A percentile compares a stretch with the other conserved stretches of the same genome.
Conservation (phyloP, 1,139 yeast species). For the Sugiyamaella neomexicana region DNA sequence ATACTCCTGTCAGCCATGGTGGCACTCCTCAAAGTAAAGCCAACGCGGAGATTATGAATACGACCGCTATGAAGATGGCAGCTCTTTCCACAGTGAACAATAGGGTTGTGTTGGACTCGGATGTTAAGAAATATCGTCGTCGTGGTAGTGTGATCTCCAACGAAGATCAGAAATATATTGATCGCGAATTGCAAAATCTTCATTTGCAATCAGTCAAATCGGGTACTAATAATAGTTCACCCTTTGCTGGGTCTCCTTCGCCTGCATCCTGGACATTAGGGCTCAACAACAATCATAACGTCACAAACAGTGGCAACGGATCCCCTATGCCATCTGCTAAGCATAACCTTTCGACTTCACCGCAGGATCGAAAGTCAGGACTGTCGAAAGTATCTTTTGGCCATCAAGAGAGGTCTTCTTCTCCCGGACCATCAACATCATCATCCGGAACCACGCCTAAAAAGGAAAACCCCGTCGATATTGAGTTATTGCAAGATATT, state of each 20-base stretch:
- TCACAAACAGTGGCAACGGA: neutral
- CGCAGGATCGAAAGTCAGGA: conserved; percentile 24
- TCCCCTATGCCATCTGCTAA: conserved; percentile 7
- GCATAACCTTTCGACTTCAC: conserved; percentile 16
- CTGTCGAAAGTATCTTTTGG: conserved; percentile 22
- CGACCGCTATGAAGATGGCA: conserved; percentile 43
- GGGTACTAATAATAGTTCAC: neutral
- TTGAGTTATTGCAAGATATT: conserved; percentile 67
- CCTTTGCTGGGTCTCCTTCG: conserved; percentile 18
- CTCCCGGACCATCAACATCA: conserved; percentile 21
- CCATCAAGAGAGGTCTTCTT: conserved; percentile 15
- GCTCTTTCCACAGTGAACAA: conserved; percentile 38
- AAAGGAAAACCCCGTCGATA: conserved; percentile 57
- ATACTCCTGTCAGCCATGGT: conserved; percentile 29
- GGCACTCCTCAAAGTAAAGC: conserved; percentile 26
- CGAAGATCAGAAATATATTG: conserved; percentile 27
- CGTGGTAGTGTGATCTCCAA: conserved; percentile 27
- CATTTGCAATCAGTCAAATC: conserved; percentile 18
- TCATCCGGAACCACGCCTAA: conserved; percentile 42
- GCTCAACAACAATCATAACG: neutral
- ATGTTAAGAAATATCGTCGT: conserved; percentile 36
- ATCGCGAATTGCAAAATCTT: conserved; percentile 26
- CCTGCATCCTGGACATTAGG: conserved; percentile 19
- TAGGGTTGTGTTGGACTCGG: conserved; percentile 33
- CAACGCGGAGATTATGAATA: conserved; percentile 34